phyloP scores from a whole-genome alignment of 345 rosid species.

The Bruguiera sexangula region DNA sequence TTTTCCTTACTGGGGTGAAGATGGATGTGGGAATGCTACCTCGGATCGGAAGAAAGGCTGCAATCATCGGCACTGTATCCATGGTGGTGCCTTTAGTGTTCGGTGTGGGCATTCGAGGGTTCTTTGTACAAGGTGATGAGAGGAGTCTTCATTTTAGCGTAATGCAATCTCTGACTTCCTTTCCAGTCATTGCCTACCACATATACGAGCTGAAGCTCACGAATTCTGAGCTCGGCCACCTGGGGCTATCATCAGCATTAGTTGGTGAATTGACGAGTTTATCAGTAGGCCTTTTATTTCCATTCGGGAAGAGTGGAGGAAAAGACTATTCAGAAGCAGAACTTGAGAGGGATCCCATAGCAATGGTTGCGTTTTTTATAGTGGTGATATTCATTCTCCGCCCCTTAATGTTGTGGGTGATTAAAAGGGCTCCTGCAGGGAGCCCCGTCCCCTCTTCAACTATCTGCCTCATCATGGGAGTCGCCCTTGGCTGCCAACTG shows the following conservation, averaged over 20 bases:
- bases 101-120: not conserved
- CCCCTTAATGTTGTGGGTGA: slow-evolving; percentile 27
- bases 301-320: not conserved
- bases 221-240: slow-evolving; percentile 37
- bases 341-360: not conserved
- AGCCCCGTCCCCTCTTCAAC: slow-evolving; percentile 14
- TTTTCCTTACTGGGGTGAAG: slow-evolving; percentile 31
- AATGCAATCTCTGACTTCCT: slow-evolving; percentile 27
- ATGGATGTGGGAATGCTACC: slow-evolving; percentile 23
- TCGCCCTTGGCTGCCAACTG: slow-evolving; percentile 14
- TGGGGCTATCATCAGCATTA: slow-evolving; percentile 32
- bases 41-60: slow-evolving; percentile 20
- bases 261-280: slow-evolving; percentile 20
- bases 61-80: slow-evolving; percentile 17
- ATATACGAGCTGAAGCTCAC: slow-evolving; percentile 33
- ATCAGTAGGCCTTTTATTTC: not conserved
- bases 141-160: not conserved
- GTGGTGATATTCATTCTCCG: slow-evolving; percentile 17
- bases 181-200: slow-evolving; percentile 30
- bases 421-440: slow-evolving; percentile 33
- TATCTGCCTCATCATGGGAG: slow-evolving; percentile 15
- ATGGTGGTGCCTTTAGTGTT: not conserved
- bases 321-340: not conserved
- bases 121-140: not conserved
- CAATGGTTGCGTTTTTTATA: not conserved